A percentile compares a stretch with the other conserved stretches of the same genome.
Conservation (phyloP, 352 stramenopile species). For the Pythium oligandrum region DNA sequence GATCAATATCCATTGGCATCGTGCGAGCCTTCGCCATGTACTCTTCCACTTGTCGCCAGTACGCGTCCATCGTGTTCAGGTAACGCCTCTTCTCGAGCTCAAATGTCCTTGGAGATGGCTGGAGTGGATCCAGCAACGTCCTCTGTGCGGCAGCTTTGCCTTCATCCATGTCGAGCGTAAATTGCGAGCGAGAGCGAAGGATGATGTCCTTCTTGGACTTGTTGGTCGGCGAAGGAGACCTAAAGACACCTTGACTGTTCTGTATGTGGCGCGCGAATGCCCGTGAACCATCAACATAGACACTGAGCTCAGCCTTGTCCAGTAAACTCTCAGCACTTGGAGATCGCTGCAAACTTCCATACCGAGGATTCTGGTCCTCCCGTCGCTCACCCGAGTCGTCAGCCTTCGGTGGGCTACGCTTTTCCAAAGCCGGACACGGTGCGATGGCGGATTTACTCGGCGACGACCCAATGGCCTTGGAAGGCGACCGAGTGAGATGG, state of each 20-base stretch:
- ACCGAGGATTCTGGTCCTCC: too few relatives aligned
- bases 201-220: conserved; percentile 10
- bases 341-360: not conserved
- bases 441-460: conserved; percentile 33
- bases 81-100: conserved; percentile 75
- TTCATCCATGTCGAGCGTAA: conserved; percentile 36
- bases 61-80: conserved; percentile 76
- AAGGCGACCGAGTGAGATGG: conserved; percentile 25
- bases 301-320: conserved; percentile 28
- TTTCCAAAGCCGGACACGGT: conserved; percentile 51
- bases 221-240: conserved; percentile 36
- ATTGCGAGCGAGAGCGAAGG: conserved; percentile 18
- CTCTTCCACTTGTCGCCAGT: conserved; percentile 74
- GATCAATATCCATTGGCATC: conserved; percentile 59
- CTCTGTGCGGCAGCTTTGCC: conserved; percentile 1
- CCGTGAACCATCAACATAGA: conserved; percentile 51
- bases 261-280: conserved; percentile 58
- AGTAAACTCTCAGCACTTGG: conserved; percentile 7
- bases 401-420: too few relatives aligned
- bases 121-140: conserved; percentile 35
- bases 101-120: conserved; percentile 62
- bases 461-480: conserved; percentile 22
- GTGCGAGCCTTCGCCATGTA: conserved; percentile 44
- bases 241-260: conserved; percentile 57
- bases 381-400: too few relatives aligned